Percentiles rank a stretch among this genome's conserved stretches.
Evolutionary conservation across 2,329 filamentous ascomycete species (phyloP).

Genomic region (Fusarium sp.): DNA sequence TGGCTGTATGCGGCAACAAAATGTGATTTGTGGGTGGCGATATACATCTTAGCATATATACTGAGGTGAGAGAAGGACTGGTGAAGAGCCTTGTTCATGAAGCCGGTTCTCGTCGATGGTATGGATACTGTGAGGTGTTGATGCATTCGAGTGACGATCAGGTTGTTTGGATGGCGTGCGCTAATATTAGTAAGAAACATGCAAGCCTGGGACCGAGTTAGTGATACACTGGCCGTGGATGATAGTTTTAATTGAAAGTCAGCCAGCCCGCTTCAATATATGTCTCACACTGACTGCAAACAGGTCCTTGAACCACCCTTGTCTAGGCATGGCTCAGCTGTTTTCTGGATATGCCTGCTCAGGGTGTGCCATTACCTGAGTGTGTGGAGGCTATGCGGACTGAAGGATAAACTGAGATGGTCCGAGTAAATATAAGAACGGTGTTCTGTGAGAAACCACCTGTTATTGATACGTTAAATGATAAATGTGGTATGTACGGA

Average conservation of each 20-base stretch:
- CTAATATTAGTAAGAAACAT: background rate
- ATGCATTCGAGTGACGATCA: background rate
- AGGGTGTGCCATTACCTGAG: background rate
- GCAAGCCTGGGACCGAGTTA: background rate
- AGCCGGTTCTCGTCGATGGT: background rate
- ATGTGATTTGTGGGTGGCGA: background rate
- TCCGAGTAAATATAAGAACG: background rate
- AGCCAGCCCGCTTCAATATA: slow-evolving; percentile 12
- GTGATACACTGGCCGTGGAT: background rate
- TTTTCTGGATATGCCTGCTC: background rate
- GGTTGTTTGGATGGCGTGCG: background rate
- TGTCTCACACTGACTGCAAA: slow-evolving; percentile 30
- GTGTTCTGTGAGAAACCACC: background rate
- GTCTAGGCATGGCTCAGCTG: slow-evolving; percentile 4
- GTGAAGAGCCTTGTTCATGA: background rate
- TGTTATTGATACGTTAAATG: background rate
- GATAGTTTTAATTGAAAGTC: background rate
- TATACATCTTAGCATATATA: background rate
- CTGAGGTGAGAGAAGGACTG: background rate
- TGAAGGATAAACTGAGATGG: background rate
- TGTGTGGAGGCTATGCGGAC: background rate
- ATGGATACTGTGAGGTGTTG: background rate
- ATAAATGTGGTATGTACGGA: background rate
- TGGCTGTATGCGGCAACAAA: background rate
- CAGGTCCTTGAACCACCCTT: slow-evolving; percentile 22